Base-by-base conservation (phyloP, 2,329 filamentous ascomycete species). In the Helminthosporium solani region DNA sequence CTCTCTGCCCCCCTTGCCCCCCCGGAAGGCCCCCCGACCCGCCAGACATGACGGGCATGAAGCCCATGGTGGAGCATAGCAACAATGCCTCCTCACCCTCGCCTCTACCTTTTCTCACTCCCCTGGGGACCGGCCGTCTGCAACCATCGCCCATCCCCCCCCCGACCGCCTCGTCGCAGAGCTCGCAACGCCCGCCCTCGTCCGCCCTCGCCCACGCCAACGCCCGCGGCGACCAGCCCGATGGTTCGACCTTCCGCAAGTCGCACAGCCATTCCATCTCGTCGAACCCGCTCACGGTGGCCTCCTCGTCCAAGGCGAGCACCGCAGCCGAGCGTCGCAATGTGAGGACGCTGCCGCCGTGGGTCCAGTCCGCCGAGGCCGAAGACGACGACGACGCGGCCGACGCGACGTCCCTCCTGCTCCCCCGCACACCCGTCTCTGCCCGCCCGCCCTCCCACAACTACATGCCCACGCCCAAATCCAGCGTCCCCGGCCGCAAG, bases 401-500 rank as follows among this genome's bases (percentile, higher is more conserved):
- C 46, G 61, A 66, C 35, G 55, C 57, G 4, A 61, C 63, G 11
- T 57, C 56, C 9, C 54, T 60, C 33, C 61, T 69, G 28, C 63
- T 69, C n/a, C 67, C 67, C 3, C 56, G 66, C 11, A 66, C 66
- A 7, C 69, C 68, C 36, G 63, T 58, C 30, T 64, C 56, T 33
- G 54, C 52, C 43, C 64, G 64, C 33, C 63, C 66, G 18, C 60
- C 70, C 42, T 66, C 60, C 14, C 70, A 72, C 61, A 61, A 70
- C 52, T 66, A 66, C 53, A 60, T 66, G 48, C 68, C 68, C 33
- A 66, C 65, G 7, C 70, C 70, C 37, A 71, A 70, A 53, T 61
- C 64, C 37, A 67, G 63, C 37, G 64, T 67, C 25, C 57, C 65
- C 8, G 70, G 70, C 44, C 66, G 69, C 56, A 62, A 61, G 35